Evolutionary conservation across 2,329 filamentous ascomycete species (phyloP).

Genomic region (Pseudocercospora vitis): DNA sequence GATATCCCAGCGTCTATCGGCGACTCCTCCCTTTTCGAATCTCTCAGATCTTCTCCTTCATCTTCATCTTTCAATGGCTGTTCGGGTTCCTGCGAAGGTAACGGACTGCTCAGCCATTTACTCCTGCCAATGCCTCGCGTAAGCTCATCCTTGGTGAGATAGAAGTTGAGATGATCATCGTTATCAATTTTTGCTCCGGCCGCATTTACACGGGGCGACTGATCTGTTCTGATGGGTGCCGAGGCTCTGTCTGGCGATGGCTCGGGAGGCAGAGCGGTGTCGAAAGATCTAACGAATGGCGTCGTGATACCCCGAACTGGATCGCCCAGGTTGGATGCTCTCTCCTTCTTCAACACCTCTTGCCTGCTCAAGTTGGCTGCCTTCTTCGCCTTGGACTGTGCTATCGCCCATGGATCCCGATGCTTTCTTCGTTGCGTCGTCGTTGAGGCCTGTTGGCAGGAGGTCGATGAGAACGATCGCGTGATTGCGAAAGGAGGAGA

Average conservation of each 20-base stretch:
- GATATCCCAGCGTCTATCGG: neutral
- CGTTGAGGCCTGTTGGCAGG: slow-evolving; percentile 58
- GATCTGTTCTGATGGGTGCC: slow-evolving; percentile 17
- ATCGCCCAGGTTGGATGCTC: slow-evolving; percentile 68
- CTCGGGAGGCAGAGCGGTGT: slow-evolving; percentile 54
- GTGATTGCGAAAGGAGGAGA: slow-evolving; percentile 17
- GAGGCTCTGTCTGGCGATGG: slow-evolving; percentile 27
- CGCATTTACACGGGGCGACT: slow-evolving; percentile 18
- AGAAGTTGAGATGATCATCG: slow-evolving; percentile 67
- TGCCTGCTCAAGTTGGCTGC: slow-evolving; percentile 77
- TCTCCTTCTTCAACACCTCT: slow-evolving; percentile 64
- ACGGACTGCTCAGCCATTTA: slow-evolving; percentile 52
- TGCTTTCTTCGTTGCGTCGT: slow-evolving; percentile 63
- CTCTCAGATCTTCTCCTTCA: neutral
- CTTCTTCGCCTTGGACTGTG: slow-evolving; percentile 79
- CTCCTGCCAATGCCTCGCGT: slow-evolving; percentile 66
- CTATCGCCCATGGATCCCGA: slow-evolving; percentile 78
- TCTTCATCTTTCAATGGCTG: neutral
- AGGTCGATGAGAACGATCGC: slow-evolving; percentile 60
- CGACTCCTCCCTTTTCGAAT: neutral
- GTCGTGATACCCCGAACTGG: slow-evolving; percentile 77
- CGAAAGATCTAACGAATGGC: slow-evolving; percentile 79
- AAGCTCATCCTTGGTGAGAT: slow-evolving; percentile 68
- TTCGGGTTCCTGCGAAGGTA: slow-evolving; percentile 9
- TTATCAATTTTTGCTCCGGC: slow-evolving; percentile 30